These are phyloP conservation scores for Kockiozyma suomiensis DNA, from an alignment of 805 yeast genomes.

Conservation along the genomic window DNA sequence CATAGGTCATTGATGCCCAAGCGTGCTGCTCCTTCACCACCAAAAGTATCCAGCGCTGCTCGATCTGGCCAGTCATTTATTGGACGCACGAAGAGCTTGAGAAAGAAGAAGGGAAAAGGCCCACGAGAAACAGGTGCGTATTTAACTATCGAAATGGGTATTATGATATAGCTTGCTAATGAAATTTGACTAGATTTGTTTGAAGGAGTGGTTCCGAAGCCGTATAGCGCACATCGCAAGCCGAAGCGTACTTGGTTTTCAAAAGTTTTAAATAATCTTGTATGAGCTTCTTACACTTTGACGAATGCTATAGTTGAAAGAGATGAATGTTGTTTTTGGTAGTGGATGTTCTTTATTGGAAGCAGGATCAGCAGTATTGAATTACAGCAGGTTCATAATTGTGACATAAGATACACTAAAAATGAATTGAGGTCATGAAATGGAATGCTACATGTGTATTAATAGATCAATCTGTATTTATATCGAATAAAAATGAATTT, in stretches of 20 bases:
- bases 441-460: too few relatives aligned
- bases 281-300: too few relatives aligned
- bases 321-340: neutral
- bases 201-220: constrained; percentile 12
- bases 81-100: constrained; percentile 1
- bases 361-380: too few relatives aligned
- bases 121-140: constrained; percentile 8
- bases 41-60: neutral
- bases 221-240: neutral
- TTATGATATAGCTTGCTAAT: neutral
- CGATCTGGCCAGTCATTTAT: neutral
- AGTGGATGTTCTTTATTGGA: neutral
- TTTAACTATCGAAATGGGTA: too few relatives aligned
- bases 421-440: too few relatives aligned
- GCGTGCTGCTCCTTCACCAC: constrained; percentile 21
- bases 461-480: too few relatives aligned
- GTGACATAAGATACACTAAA: too few relatives aligned
- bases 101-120: neutral
- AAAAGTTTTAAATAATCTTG: constrained; percentile 16
- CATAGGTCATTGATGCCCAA: constrained; percentile 17
- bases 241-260: constrained; percentile 26
- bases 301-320: too few relatives aligned
- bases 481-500: too few relatives aligned
- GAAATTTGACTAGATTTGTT: constrained; percentile 10
- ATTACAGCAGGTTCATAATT: too few relatives aligned